These are phyloP conservation scores for Podosphaera fusca DNA, from an alignment of 2,329 filamentous ascomycete species.

Conservation along the genomic window DNA sequence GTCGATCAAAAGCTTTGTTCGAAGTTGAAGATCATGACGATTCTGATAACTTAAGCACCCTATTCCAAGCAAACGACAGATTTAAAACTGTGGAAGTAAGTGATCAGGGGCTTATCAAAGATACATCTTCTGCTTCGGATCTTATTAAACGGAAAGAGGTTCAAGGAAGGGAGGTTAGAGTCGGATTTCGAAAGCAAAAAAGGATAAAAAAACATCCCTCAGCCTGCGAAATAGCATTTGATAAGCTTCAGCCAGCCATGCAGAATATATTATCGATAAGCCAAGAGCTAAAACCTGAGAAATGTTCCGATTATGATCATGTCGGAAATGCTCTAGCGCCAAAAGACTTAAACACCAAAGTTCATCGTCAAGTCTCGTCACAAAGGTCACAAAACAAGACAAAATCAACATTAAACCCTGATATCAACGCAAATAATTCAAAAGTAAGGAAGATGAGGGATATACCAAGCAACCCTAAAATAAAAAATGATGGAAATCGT, in stretches of 20 bases:
- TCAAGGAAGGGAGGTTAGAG: neutral
- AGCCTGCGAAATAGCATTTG: constrained; percentile 10
- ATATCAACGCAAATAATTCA: neutral
- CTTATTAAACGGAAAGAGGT: constrained; percentile 4
- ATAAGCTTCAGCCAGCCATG: constrained; percentile 5
- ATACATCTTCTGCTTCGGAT: constrained; percentile 1
- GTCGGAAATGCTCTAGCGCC: constrained; percentile 2
- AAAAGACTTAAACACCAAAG: constrained; percentile 4
- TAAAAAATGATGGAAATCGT: neutral
- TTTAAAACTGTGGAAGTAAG: constrained; percentile 3
- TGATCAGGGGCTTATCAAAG: neutral
- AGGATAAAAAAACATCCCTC: constrained; percentile 11
- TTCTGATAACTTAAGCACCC: neutral
- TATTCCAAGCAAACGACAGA: too few relatives aligned
- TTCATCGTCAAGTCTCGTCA: neutral
- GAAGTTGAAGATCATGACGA: constrained; percentile 2
- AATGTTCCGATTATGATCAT: neutral
- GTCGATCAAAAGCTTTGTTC: constrained; percentile 8
- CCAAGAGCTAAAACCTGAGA: neutral
- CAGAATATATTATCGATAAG: neutral
- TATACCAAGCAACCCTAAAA: neutral
- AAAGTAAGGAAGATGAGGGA: neutral
- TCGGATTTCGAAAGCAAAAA: constrained; percentile 2
- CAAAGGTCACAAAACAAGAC: constrained; percentile 1
- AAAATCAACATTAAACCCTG: constrained; percentile 2